Evolutionary conservation across 2,329 filamentous ascomycete species (phyloP).

Genomic region (Venturia aucupariae): DNA sequence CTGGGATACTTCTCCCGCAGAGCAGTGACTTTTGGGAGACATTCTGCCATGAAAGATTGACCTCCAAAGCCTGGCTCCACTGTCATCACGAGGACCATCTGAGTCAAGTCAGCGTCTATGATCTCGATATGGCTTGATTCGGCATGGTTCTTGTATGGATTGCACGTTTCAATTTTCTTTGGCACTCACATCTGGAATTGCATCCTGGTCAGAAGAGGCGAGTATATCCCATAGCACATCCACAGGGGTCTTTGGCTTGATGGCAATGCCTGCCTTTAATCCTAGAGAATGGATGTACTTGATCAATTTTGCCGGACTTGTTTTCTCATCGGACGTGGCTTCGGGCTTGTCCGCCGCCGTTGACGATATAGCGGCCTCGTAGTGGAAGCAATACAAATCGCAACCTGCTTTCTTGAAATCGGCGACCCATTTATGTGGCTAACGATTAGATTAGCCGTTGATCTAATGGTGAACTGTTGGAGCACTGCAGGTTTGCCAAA

Average conservation of each 20-base stretch:
- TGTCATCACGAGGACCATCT: slow-evolving; percentile 99
- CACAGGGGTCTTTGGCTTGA: slow-evolving; percentile 86
- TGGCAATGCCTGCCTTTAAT: slow-evolving; percentile 85
- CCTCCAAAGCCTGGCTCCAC: slow-evolving; percentile 96
- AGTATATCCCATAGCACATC: slow-evolving; percentile 89
- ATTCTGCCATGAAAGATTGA: slow-evolving; percentile 95
- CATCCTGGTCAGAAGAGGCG: slow-evolving; percentile 60
- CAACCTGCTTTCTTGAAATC: slow-evolving; percentile 91
- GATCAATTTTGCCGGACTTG: slow-evolving; percentile 76
- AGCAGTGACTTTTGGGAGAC: slow-evolving; percentile 85
- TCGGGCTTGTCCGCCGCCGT: slow-evolving; percentile 75
- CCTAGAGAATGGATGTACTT: slow-evolving; percentile 82
- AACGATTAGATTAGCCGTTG: slow-evolving; percentile 18
- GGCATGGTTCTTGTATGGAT: not conserved
- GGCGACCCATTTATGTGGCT: slow-evolving; percentile 97
- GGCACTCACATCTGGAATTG: slow-evolving; percentile 74
- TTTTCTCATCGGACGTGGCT: slow-evolving; percentile 58
- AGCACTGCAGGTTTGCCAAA: not conserved
- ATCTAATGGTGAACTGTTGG: not conserved
- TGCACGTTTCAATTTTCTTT: not conserved
- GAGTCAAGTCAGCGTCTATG: not conserved
- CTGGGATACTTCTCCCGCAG: slow-evolving; percentile 79
- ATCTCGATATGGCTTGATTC: not conserved
- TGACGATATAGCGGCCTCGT: slow-evolving; percentile 81
- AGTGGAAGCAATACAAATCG: slow-evolving; percentile 99